Base-by-base conservation (phyloP, 176 grass and related monocot species). In the Juncus inflexus region DNA sequence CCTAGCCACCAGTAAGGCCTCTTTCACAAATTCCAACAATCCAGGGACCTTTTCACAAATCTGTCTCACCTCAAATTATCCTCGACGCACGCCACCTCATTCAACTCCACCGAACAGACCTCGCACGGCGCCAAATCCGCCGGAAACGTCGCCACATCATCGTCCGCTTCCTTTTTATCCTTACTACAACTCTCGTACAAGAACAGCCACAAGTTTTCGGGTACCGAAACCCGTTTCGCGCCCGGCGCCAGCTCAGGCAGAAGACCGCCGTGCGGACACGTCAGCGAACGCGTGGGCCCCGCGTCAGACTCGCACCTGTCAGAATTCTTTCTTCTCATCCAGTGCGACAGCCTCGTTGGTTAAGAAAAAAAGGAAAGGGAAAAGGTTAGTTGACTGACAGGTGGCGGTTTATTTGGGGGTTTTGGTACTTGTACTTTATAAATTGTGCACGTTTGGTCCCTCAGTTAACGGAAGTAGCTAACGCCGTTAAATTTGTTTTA, bases 321-420 rank as follows among this genome's bases (percentile, higher is more conserved):
- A 58, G 76, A 56, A 79, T 82, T 86, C 82, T 99, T 99, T 55
- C 80, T 99, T 35, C 86, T 81, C 72, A 99, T 37, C 95, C 95
- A 99, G 56, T 90, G 86, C 65, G 55, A 40, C 76, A 99, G 86
- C 95, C 95, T 94, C 52, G 19, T 28, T 28, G 19, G 19, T 28
- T 28, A 59, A 13, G 70, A 28, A 28, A 28, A 28, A 28, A 28
- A 28, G 19, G 19, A 28, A 28, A 37, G 61, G 7, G 19, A 28
- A 28, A 28, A 1, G 63, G 42, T 68, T 60, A 77, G 59, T 76
- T 65, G 8, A 40, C 49, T 53, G 71, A 74, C n/a, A 63, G 1
- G 19, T 28, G 19, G 19, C 14, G 54, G 7, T 58, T 16, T 58
- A 28, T 28, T 28, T 28, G 19, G 19, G 1, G 19, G 19, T 28